phyloP scores from a whole-genome alignment of 495 filamentous ascomycete species.

The Penicillium arizonense region DNA sequence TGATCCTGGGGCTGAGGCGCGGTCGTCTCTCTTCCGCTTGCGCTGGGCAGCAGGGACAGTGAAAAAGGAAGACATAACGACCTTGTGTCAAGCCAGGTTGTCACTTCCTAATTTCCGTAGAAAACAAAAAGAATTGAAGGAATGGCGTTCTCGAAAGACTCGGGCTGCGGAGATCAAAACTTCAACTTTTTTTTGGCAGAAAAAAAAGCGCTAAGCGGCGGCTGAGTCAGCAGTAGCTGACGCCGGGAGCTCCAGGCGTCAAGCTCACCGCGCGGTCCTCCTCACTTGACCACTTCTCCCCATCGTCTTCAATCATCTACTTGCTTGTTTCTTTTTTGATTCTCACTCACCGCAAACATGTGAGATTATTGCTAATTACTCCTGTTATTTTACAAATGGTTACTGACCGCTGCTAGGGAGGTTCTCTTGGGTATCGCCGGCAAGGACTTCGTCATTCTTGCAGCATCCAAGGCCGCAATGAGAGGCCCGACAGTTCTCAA shows the following conservation, averaged over 20 bases:
- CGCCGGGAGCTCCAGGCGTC: constrained; percentile 42
- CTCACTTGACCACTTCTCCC: constrained; percentile 15
- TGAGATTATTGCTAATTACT: constrained; percentile 11
- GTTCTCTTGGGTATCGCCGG: constrained; percentile 96
- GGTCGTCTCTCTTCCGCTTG: constrained; percentile 71
- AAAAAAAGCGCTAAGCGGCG: constrained; percentile 32
- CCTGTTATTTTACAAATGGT: background rate
- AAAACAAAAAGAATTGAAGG: background rate
- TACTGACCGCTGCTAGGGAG: constrained; percentile 65
- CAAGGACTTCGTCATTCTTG: constrained; percentile 97
- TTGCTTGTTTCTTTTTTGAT: constrained; percentile 7
- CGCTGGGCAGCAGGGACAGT: constrained; percentile 72
- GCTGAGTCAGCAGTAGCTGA: constrained; percentile 44
- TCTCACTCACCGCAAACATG: constrained; percentile 29
- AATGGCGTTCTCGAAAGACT: constrained; percentile 10
- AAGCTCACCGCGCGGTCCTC: constrained; percentile 44
- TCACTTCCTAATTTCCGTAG: constrained; percentile 2
- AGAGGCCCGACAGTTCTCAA: constrained; percentile 95
- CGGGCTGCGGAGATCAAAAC: constrained; percentile 17
- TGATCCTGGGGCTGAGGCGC: constrained; percentile 46
- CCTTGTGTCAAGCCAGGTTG: constrained; percentile 1
- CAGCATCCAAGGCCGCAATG: constrained; percentile 96
- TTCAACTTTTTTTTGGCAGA: constrained; percentile 46
- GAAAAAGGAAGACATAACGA: constrained; percentile 81
- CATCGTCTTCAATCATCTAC: constrained; percentile 14